Conservation (phyloP, 2,329 filamentous ascomycete species). For the Amylocarpus encephaloides region DNA sequence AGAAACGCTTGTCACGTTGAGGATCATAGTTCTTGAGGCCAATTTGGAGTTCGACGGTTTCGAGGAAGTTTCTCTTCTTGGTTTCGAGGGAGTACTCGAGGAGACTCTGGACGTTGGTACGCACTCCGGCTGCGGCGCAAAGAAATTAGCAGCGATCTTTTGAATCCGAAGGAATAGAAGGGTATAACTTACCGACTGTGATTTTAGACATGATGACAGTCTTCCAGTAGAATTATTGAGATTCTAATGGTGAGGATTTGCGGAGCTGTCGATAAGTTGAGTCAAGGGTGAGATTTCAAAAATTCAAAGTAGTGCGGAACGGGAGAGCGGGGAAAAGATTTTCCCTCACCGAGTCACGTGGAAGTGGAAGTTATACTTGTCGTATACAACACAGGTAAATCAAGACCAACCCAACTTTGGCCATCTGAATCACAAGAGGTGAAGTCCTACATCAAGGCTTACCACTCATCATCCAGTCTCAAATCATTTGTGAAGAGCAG, state of each 20-base stretch:
- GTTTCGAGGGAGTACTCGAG: slow-evolving; percentile 91
- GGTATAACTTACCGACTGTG: slow-evolving; percentile 56
- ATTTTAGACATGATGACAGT: slow-evolving; percentile 86
- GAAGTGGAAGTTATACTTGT: no score
- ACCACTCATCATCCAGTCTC: no score
- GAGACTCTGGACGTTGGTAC: slow-evolving; percentile 86
- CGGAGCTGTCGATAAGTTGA: slow-evolving; percentile 18
- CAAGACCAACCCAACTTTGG: no score
- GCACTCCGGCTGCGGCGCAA: slow-evolving; percentile 75
- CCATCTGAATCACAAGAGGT: no score
- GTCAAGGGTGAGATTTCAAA: neutral
- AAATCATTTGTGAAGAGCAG: no score
- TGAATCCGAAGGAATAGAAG: neutral
- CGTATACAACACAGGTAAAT: no score
- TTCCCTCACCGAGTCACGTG: neutral
- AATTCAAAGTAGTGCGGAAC: neutral
- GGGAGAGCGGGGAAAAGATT: neutral
- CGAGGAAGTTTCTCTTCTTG: slow-evolving; percentile 98
- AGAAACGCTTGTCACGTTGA: slow-evolving; percentile 99
- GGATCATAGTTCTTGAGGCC: slow-evolving; percentile 99
- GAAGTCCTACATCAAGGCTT: no score
- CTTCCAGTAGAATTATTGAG: slow-evolving; percentile 67
- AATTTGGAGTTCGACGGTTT: slow-evolving; percentile 88
- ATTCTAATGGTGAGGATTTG: slow-evolving; percentile 69
- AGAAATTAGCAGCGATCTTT: slow-evolving; percentile 5